phyloP scores from a whole-genome alignment of 306 rosid genomes.

The Fagus sylvatica region DNA sequence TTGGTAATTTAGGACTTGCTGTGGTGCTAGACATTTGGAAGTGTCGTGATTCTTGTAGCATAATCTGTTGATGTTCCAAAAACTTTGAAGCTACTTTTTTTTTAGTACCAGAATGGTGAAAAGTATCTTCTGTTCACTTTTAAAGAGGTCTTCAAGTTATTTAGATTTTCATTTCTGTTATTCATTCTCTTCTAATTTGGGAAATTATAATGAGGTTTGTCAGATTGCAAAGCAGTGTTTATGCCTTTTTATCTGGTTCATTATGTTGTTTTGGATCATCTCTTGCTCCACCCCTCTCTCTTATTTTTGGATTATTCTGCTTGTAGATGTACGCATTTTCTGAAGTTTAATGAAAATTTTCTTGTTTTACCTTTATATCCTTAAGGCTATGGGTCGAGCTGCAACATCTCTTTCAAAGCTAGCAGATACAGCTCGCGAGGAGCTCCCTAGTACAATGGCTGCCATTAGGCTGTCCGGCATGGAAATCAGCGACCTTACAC shows the following conservation, averaged over 20 bases:
- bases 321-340: background rate
- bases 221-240: background rate
- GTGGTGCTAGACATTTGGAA: background rate
- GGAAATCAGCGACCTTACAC: conserved; percentile 93
- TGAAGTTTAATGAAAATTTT: background rate
- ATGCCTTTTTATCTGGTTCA: background rate
- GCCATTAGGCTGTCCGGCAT: conserved; percentile 94
- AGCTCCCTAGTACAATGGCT: conserved; percentile 97
- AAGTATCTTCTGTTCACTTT: background rate
- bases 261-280: background rate
- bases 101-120: background rate
- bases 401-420: conserved; percentile 88
- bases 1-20: background rate
- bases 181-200: background rate
- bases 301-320: background rate
- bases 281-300: background rate
- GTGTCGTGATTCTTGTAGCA: background rate
- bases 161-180: background rate
- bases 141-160: background rate
- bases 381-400: conserved; percentile 86
- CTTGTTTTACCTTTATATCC: conserved; percentile 12
- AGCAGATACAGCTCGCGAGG: conserved; percentile 91
- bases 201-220: background rate
- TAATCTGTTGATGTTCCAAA: background rate
- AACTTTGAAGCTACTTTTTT: background rate